These are phyloP conservation scores for Chrysophaeum taylorii DNA, from an alignment of 352 stramenopile genomes.

Conservation along the genomic window DNA sequence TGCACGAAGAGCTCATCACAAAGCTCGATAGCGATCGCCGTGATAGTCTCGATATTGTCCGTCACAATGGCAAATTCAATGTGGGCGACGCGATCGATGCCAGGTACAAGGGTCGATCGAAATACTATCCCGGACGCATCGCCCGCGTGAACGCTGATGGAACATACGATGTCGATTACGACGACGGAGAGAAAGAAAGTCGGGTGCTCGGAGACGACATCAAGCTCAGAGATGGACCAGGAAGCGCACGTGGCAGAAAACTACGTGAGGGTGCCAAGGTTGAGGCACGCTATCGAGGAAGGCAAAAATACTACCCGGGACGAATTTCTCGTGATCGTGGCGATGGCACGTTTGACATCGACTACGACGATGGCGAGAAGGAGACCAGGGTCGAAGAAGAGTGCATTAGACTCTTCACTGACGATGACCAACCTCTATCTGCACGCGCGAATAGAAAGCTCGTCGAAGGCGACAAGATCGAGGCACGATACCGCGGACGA, in stretches of 20 bases:
- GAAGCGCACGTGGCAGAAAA: constrained; percentile 16
- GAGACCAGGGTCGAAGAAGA: constrained; percentile 32
- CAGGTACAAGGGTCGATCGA: too few relatives aligned
- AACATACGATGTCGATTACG: constrained; percentile 26
- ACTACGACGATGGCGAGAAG: constrained; percentile 42
- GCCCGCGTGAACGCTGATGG: constrained; percentile 14
- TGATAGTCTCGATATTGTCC: not conserved
- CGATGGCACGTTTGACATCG: constrained; percentile 37
- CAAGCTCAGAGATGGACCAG: too few relatives aligned
- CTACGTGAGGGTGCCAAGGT: constrained; percentile 47
- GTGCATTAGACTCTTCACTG: constrained; percentile 16
- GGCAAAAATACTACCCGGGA: constrained; percentile 22
- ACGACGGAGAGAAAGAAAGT: constrained; percentile 18
- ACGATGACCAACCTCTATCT: not conserved
- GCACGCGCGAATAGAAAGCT: constrained; percentile 26
- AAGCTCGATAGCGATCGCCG: constrained; percentile 13
- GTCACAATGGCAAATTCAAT: constrained; percentile 26
- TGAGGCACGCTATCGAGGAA: constrained; percentile 35
- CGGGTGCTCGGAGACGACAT: constrained; percentile 30
- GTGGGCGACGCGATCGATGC: constrained; percentile 45
- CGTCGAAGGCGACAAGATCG: constrained; percentile 45
- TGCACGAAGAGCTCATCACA: constrained; percentile 19
- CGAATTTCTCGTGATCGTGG: constrained; percentile 12
- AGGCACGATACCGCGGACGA: constrained; percentile 53
- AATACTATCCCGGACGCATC: not conserved